Percentiles rank a stretch among this genome's conserved stretches.
These are phyloP conservation scores for Strobilomyces confusus DNA, from an alignment of 768 basidiomycete genomes.

Conservation along the genomic window DNA sequence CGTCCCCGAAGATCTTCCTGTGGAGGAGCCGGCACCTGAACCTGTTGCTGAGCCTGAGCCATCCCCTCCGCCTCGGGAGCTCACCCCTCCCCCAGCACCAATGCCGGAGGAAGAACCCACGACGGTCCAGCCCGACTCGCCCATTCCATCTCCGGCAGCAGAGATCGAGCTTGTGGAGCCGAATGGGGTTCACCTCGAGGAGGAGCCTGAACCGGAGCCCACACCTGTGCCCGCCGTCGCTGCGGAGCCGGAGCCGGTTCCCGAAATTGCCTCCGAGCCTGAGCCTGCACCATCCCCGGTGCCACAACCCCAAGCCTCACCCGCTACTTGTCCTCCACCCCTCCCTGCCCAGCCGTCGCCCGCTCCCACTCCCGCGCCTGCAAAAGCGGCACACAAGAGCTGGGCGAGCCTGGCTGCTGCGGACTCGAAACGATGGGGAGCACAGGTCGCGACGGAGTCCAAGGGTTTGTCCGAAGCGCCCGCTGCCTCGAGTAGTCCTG, in stretches of 20 bases:
- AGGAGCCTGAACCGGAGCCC: conserved; percentile 32
- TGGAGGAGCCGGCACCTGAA: conserved; percentile 32
- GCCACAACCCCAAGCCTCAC: conserved; percentile 8
- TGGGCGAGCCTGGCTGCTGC: conserved; percentile 93
- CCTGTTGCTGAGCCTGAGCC: conserved; percentile 24
- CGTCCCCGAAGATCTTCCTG: conserved; percentile 34
- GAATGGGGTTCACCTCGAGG: conserved; percentile 35
- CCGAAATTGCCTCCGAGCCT: conserved; percentile 4
- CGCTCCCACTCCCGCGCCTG: conserved; percentile 30
- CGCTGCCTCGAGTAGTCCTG: conserved; percentile 35
- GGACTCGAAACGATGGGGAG: conserved; percentile 81
- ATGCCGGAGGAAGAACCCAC: conserved; percentile 38
- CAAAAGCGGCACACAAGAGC: conserved; percentile 60
- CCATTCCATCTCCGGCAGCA: conserved; percentile 33
- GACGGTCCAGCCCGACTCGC: conserved; percentile 32
- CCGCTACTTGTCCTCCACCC: conserved; percentile 22
- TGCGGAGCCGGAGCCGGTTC: conserved; percentile 21
- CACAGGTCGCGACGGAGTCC: conserved; percentile 71
- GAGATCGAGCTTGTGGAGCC: conserved; percentile 41
- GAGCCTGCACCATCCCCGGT: conserved; percentile 25
- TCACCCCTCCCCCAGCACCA: conserved; percentile 27
- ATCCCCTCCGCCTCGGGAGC: conserved; percentile 32
- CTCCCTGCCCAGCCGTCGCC: conserved; percentile 28
- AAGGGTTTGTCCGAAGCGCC: conserved; percentile 72
- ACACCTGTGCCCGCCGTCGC: conserved; percentile 25